These are phyloP conservation scores for Discostella pseudostelligera DNA, from an alignment of 108 stramenopile species.

Conservation along the genomic window DNA sequence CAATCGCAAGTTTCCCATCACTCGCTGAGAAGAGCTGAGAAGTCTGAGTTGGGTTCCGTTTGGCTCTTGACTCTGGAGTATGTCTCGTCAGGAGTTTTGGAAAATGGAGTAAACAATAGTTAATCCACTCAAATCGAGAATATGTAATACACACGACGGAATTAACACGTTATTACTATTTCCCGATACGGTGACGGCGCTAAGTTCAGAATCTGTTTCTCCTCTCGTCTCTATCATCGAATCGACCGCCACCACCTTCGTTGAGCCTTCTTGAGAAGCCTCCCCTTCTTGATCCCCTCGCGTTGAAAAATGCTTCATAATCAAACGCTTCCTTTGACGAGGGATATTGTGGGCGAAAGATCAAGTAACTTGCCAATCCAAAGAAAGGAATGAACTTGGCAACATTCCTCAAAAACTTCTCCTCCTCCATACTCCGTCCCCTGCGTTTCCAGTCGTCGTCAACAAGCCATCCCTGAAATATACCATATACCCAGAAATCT, in stretches of 20 bases:
- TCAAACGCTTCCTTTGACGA: slow-evolving; percentile 30
- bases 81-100: no score
- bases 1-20: no score
- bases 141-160: no score
- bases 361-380: slow-evolving; percentile 77
- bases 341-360: slow-evolving; percentile 50
- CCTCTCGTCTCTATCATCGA: neutral
- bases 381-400: slow-evolving; percentile 84
- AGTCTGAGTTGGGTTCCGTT: no score
- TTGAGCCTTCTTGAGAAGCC: slow-evolving; percentile 6
- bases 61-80: no score
- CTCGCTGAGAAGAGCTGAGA: no score
- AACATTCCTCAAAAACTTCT: slow-evolving; percentile 36
- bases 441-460: slow-evolving; percentile 83
- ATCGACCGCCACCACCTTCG: neutral
- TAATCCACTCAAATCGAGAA: no score
- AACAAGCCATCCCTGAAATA: slow-evolving; percentile 88
- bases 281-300: slow-evolving; percentile 10
- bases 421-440: slow-evolving; percentile 48
- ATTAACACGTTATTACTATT: no score
- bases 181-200: no score
- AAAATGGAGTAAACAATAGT: no score
- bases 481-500: slow-evolving; percentile 78
- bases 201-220: neutral
- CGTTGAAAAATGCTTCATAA: slow-evolving; percentile 12